Percentiles rank a stretch among this genome's conserved stretches.
These are phyloP conservation scores for Quercus suber DNA, from an alignment of 306 rosid genomes.

Conservation along the genomic window DNA sequence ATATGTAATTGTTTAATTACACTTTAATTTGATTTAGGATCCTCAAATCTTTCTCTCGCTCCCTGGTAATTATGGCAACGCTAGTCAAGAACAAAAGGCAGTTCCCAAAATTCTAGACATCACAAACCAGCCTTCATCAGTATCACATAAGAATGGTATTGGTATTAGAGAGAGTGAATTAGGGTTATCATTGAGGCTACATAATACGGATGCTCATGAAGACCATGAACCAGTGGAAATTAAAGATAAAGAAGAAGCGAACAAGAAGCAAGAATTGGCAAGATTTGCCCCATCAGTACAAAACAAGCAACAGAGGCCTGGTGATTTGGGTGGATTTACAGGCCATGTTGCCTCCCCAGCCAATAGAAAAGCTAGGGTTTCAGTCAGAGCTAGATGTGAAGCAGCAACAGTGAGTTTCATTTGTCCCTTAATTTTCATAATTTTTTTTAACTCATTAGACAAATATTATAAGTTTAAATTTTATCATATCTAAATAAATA, in stretches of 20 bases:
- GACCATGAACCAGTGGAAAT: constrained; percentile 19
- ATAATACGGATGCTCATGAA: constrained; percentile 34
- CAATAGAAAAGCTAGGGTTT: constrained; percentile 93
- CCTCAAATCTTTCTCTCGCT: constrained; percentile 51
- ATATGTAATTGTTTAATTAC: neutral
- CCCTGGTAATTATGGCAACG: constrained; percentile 31
- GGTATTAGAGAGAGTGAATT: constrained; percentile 32
- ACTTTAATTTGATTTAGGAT: constrained; percentile 39
- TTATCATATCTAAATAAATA: too few relatives aligned
- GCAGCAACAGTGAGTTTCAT: constrained; percentile 64
- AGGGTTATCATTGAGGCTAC: constrained; percentile 72
- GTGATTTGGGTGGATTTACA: constrained; percentile 23
- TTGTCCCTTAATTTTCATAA: neutral
- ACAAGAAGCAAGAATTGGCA: constrained; percentile 12
- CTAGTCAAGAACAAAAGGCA: constrained; percentile 25
- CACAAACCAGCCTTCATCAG: constrained; percentile 18
- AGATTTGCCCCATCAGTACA: constrained; percentile 27
- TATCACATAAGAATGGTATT: constrained; percentile 24
- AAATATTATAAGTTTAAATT: too few relatives aligned
- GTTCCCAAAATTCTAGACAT: constrained; percentile 24
- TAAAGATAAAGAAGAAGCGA: constrained; percentile 5
- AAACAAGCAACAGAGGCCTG: constrained; percentile 44
- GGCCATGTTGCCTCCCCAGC: constrained; percentile 46
- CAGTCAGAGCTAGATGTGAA: constrained; percentile 95
- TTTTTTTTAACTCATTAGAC: neutral